These are phyloP conservation scores for Hortiboletus campestris DNA, from an alignment of 768 basidiomycete genomes.

Conservation along the genomic window DNA sequence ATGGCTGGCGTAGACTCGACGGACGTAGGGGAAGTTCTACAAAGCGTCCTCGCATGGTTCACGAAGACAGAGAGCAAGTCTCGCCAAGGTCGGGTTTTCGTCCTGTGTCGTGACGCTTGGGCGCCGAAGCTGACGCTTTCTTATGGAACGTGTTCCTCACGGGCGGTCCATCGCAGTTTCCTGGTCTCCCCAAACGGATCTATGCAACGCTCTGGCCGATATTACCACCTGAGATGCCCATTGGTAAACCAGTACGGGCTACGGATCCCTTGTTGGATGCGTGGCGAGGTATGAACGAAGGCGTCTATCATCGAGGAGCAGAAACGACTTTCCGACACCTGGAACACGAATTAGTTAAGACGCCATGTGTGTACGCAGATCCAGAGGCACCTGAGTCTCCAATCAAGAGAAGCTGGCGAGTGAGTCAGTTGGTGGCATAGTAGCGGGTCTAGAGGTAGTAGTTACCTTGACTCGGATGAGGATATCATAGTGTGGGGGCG, in stretches of 20 bases:
- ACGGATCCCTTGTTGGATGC: constrained; percentile 70
- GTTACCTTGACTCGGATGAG: constrained; percentile 87
- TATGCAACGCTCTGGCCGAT: constrained; percentile 77
- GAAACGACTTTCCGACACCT: constrained; percentile 97
- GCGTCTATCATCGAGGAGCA: constrained; percentile 98
- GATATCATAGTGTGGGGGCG: constrained; percentile 95
- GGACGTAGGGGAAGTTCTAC: constrained; percentile 89
- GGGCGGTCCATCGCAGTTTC: constrained; percentile 74
- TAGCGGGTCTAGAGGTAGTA: constrained; percentile 6
- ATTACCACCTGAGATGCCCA: constrained; percentile 76
- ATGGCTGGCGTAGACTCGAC: constrained; percentile 96
- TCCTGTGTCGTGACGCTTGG: neutral
- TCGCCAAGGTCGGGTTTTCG: constrained; percentile 63
- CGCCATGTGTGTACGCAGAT: neutral
- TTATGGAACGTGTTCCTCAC: constrained; percentile 85
- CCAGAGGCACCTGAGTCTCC: constrained; percentile 79
- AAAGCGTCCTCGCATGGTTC: constrained; percentile 77
- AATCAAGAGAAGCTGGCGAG: constrained; percentile 80
- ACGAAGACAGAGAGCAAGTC: constrained; percentile 58
- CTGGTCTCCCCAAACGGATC: constrained; percentile 65
- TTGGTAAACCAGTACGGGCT: constrained; percentile 58
- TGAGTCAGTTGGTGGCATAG: neutral
- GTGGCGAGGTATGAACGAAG: constrained; percentile 96
- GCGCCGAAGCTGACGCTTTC: neutral
- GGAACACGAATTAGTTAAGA: constrained; percentile 16